Evolutionary conservation across 1,139 yeast genomes (phyloP).

Genomic region (Hemisphaericaspora xylofermentans): DNA sequence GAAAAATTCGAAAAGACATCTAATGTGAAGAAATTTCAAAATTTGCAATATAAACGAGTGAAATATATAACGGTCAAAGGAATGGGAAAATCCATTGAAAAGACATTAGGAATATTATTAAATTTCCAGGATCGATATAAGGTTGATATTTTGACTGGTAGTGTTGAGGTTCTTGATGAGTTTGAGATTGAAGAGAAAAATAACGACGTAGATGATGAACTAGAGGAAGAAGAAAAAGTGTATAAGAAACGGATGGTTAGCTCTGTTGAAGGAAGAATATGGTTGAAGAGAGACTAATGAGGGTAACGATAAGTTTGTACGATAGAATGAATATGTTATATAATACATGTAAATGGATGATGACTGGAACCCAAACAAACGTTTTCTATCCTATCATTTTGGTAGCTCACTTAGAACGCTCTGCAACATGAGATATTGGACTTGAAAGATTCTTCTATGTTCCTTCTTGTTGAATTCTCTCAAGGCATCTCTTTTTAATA

Average conservation of each 20-base stretch:
- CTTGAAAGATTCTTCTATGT: no score
- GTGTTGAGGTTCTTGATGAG: slow-evolving; percentile 65
- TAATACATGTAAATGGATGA: neutral
- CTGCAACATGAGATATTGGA: no score
- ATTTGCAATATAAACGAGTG: slow-evolving; percentile 38
- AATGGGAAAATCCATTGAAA: slow-evolving; percentile 66
- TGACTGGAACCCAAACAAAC: no score
- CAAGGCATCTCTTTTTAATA: slow-evolving; percentile 39
- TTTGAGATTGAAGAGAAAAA: slow-evolving; percentile 22
- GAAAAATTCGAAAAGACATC: slow-evolving; percentile 33
- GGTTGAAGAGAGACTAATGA: slow-evolving; percentile 30
- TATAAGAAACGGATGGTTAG: slow-evolving; percentile 56
- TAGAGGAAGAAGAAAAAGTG: slow-evolving; percentile 37
- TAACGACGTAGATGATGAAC: slow-evolving; percentile 24
- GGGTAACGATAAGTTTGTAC: neutral
- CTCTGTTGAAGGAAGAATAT: slow-evolving; percentile 55
- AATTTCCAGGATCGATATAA: slow-evolving; percentile 46
- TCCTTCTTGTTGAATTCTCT: slow-evolving; percentile 11
- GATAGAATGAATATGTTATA: neutral
- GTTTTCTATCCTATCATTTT: no score
- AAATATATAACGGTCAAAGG: slow-evolving; percentile 56
- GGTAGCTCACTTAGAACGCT: no score
- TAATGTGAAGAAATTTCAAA: slow-evolving; percentile 30
- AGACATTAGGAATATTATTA: slow-evolving; percentile 51
- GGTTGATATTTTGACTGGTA: slow-evolving; percentile 57